Evolutionary conservation across 2,329 filamentous ascomycete genomes (phyloP).

Genomic region (Sclerotinia minor): DNA sequence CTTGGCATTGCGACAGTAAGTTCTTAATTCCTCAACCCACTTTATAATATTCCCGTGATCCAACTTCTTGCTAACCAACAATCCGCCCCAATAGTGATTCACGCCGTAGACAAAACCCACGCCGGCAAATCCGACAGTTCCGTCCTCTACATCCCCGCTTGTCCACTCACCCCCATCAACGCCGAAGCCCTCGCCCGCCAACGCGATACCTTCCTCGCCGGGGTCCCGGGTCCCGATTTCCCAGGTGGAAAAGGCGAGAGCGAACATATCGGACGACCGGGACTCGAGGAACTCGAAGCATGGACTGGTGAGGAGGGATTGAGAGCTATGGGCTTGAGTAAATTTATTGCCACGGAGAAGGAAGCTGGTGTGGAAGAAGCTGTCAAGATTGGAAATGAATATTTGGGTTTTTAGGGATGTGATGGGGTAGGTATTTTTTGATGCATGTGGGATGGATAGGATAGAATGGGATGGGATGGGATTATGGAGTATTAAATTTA

Average conservation of each 20-base stretch:
- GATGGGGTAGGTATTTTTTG: not conserved
- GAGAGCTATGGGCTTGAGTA: slow-evolving; percentile 56
- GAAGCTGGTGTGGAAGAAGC: slow-evolving; percentile 7
- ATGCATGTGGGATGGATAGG: not conserved
- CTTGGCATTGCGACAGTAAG: slow-evolving; percentile 54
- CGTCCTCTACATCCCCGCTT: slow-evolving; percentile 87
- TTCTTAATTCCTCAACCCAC: not conserved
- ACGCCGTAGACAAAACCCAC: slow-evolving; percentile 81
- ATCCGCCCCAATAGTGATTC: slow-evolving; percentile 43
- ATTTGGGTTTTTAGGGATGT: not conserved
- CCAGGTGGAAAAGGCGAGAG: slow-evolving; percentile 69
- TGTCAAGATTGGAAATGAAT: not conserved
- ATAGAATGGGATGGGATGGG: too few relatives aligned
- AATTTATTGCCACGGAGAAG: not conserved
- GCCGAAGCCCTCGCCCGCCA: slow-evolving; percentile 71
- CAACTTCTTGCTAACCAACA: not conserved
- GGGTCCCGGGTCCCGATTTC: slow-evolving; percentile 68
- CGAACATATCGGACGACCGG: slow-evolving; percentile 51
- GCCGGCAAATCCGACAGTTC: slow-evolving; percentile 71
- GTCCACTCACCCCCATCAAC: slow-evolving; percentile 75
- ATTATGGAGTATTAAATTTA: not conserved
- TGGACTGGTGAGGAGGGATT: slow-evolving; percentile 54
- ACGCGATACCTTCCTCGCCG: slow-evolving; percentile 66
- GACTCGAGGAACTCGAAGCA: slow-evolving; percentile 21
- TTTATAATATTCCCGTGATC: not conserved